phyloP scores from a whole-genome alignment of 805 yeast genomes.

The Yarrowia phangngaensis region DNA sequence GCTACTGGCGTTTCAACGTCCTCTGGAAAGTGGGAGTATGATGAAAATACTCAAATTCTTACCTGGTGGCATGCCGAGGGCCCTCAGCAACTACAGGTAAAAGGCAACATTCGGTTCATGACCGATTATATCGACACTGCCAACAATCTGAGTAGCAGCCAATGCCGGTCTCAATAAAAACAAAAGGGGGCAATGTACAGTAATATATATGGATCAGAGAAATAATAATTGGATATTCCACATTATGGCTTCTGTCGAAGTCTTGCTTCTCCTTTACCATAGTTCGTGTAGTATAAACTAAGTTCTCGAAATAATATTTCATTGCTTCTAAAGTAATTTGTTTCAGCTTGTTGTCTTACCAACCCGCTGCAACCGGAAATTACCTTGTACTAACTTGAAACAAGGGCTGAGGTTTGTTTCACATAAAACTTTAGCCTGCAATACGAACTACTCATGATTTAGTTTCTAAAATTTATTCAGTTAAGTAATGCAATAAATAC shows the following conservation, averaged over 20 bases:
- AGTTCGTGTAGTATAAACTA: too few relatives aligned
- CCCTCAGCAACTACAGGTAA: constrained; percentile 23
- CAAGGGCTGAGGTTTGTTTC: constrained; percentile 12
- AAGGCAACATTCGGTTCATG: constrained; percentile 19
- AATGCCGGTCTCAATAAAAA: constrained; percentile 13
- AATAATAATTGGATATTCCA: background rate
- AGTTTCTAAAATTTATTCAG: background rate
- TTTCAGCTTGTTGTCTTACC: too few relatives aligned
- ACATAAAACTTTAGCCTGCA: constrained; percentile 4
- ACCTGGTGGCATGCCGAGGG: constrained; percentile 61
- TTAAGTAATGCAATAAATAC: constrained; percentile 18
- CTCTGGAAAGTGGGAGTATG: constrained; percentile 55
- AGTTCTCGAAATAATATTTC: constrained; percentile 20
- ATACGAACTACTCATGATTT: too few relatives aligned
- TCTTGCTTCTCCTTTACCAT: too few relatives aligned
- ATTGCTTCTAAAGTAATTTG: too few relatives aligned
- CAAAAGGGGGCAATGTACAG: too few relatives aligned
- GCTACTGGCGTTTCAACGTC: constrained; percentile 49
- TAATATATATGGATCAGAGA: too few relatives aligned
- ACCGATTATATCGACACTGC: constrained; percentile 25
- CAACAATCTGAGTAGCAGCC: constrained; percentile 16
- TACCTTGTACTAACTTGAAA: constrained; percentile 2
- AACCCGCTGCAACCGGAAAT: too few relatives aligned
- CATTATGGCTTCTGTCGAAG: background rate
- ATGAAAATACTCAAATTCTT: constrained; percentile 51